These are phyloP conservation scores for Mycena pura DNA, from an alignment of 768 basidiomycete species.

Conservation along the genomic window DNA sequence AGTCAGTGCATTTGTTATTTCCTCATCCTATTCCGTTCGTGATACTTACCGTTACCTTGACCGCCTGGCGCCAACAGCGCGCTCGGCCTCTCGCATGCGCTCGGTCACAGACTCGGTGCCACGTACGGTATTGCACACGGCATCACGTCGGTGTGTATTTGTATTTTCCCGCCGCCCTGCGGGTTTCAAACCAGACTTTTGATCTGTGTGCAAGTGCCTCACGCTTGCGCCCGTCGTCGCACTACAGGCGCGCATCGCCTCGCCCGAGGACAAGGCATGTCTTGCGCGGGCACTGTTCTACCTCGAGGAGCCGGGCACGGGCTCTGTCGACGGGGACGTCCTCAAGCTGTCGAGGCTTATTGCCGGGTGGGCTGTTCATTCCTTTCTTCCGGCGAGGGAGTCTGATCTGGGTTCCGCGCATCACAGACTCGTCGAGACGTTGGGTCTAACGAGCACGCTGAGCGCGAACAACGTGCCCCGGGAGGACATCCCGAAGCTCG, in stretches of 20 bases:
- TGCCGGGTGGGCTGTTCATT: conserved; percentile 50
- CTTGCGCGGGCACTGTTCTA: conserved; percentile 65
- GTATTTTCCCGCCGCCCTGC: background rate
- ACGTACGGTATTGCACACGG: conserved; percentile 81
- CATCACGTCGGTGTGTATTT: conserved; percentile 72
- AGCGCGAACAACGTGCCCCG: conserved; percentile 69
- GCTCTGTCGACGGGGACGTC: conserved; percentile 69
- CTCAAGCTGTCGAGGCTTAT: conserved; percentile 59
- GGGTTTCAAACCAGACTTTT: background rate
- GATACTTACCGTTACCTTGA: no score
- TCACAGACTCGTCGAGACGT: conserved; percentile 60
- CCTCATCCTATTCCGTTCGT: background rate
- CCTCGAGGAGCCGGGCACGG: conserved; percentile 64
- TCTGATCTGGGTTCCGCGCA: background rate
- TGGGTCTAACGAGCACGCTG: conserved; percentile 66
- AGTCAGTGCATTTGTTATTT: conserved; percentile 39
- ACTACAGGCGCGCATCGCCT: conserved; percentile 63
- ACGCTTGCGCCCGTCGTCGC: conserved; percentile 71
- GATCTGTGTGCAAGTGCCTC: conserved; percentile 63
- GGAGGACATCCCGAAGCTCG: conserved; percentile 60
- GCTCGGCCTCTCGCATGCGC: conserved; percentile 76
- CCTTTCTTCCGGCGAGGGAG: background rate
- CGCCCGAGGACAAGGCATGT: conserved; percentile 66
- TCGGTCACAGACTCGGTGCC: conserved; percentile 79
- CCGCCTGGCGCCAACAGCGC: conserved; percentile 52